Evolutionary conservation across 805 yeast species (phyloP).

Genomic region (Lipomyces yamanashiensis): DNA sequence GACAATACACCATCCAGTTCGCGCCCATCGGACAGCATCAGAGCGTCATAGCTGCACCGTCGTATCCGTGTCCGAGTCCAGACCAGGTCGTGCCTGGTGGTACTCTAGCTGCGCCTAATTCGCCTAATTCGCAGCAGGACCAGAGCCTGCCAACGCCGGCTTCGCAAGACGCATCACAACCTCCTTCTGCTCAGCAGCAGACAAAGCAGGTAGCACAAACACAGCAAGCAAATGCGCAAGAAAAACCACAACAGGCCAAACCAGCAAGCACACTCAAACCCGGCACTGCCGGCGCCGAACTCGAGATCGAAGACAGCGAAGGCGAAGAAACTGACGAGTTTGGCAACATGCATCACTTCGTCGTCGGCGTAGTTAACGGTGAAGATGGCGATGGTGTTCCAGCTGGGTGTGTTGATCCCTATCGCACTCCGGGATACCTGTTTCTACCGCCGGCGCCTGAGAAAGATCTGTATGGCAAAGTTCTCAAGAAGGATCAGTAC

Average conservation of each 20-base stretch:
- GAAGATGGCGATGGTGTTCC: neutral
- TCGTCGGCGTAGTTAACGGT: neutral
- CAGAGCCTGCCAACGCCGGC: neutral
- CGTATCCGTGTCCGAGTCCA: too few relatives aligned
- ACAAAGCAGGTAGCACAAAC: neutral
- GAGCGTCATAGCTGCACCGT: neutral
- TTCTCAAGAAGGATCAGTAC: neutral
- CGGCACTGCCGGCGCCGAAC: too few relatives aligned
- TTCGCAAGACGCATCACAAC: neutral
- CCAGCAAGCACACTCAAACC: neutral
- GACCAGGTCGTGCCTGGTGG: too few relatives aligned
- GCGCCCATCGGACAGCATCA: neutral
- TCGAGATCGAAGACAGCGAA: neutral
- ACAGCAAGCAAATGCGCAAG: neutral
- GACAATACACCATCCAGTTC: neutral
- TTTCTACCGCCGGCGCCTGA: neutral
- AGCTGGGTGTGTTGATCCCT: constrained; percentile 18
- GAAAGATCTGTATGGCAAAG: neutral
- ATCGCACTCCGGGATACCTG: constrained; percentile 23
- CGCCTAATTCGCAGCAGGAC: too few relatives aligned
- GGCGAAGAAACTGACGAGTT: neutral
- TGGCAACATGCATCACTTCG: neutral
- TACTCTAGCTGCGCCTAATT: too few relatives aligned
- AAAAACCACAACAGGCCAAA: neutral
- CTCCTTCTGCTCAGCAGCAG: neutral